Evolutionary conservation across 2,329 filamentous ascomycete species (phyloP), one percentile per base, ranked within the genome.

Genomic region (Leptographium galeiforme): DNA sequence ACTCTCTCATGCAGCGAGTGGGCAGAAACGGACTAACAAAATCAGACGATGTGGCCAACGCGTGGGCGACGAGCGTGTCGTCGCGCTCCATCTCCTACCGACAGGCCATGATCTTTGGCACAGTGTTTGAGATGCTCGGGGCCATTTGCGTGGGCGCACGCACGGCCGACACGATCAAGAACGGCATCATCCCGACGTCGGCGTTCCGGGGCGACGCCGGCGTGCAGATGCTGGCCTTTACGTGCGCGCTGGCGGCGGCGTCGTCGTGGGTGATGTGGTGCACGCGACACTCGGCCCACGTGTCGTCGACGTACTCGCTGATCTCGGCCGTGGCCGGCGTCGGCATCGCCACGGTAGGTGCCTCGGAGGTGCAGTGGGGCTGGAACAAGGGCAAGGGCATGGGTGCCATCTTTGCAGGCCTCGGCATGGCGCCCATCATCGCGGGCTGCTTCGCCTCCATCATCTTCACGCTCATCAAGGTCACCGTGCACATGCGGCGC

Each of bases 261-360:
- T 81, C 82, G 1, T 71, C 75, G 11, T 89, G 85, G 84, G 83
- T 89, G 48, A 88, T 87, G 83, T 88, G 84, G 83, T 88, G 84
- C 67, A 89, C 84, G 1, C 73, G 75, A 48, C 75, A 88, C 73
- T 85, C 81, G 5, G 82, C 83, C 55, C 85, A 85, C 68, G 82
- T 86, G 60, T 85, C 82, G 0, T 85, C 83, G 0, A 86, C 82
- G 32, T 85, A 86, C 72, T 85, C 82, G 0, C 76, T 87, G 52
- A 77, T 86, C 63, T 85, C 81, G 0, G 76, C 82, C 54, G 75
- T 87, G 41, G 81, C 81, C 55, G 82, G 82, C 68, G 82, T 85
- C 43, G 82, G 82, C 68, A 78, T 86, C 58, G 82, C 83, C 0
- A 79, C 79, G 3, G 81, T 77, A 53, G 83, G 82, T 40, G 81